Conservation (phyloP, 208 protist genomes). For the Naegleria gruberi region DNA sequence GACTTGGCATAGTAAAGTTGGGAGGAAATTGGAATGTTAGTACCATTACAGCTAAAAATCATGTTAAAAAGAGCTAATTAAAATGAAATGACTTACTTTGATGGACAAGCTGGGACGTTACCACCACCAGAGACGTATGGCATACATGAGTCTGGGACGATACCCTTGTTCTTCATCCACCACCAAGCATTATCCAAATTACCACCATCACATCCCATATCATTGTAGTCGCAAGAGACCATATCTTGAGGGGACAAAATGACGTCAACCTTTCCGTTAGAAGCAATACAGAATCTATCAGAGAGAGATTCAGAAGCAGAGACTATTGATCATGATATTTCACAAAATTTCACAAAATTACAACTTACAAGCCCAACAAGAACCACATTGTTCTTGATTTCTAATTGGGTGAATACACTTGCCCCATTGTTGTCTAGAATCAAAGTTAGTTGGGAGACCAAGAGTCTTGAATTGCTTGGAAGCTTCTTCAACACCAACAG, state of each 20-base stretch:
- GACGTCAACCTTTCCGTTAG: conserved; percentile 43
- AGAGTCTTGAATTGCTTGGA: background rate
- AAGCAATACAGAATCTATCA: conserved; percentile 73
- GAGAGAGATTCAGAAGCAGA: conserved; percentile 51
- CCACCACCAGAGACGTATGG: background rate
- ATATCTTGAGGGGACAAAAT: conserved; percentile 12
- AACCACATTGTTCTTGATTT: conserved; percentile 19
- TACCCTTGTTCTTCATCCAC: background rate
- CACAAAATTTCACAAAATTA: too few relatives aligned
- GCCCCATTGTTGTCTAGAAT: conserved; percentile 10
- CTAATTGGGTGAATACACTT: background rate
- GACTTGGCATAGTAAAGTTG: background rate
- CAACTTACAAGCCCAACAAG: conserved; percentile 17
- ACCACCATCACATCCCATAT: background rate
- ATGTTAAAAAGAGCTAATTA: too few relatives aligned
- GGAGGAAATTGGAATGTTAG: background rate
- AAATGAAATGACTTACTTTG: too few relatives aligned
- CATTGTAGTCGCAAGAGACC: background rate
- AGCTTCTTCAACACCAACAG: background rate
- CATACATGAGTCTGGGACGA: background rate
- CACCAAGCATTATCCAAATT: background rate
- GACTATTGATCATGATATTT: too few relatives aligned
- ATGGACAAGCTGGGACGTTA: background rate
- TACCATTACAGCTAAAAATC: background rate
- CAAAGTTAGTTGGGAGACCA: background rate